Evolutionary conservation across 2,329 filamentous ascomycete genomes (phyloP).

Genomic region (Colletotrichum liaoningense): DNA sequence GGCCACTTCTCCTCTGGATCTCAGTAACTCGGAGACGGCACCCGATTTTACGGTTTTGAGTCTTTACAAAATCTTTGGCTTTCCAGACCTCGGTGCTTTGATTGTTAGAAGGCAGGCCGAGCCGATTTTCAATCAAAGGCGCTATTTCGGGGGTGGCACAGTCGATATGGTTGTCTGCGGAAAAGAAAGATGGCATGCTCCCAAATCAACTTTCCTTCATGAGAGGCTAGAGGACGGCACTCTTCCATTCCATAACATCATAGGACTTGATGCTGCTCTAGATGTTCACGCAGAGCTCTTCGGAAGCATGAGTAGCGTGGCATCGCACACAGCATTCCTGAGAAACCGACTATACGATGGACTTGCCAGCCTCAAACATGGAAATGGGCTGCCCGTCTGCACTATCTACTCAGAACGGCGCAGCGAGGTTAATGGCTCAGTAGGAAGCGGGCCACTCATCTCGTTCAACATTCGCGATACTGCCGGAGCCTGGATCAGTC

Average conservation of each 20-base stretch:
- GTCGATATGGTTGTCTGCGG: conserved; percentile 87
- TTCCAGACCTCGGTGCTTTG: conserved; percentile 88
- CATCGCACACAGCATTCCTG: conserved; percentile 77
- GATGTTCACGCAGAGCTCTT: conserved; percentile 76
- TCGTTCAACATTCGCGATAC: conserved; percentile 85
- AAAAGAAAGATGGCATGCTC: conserved; percentile 86
- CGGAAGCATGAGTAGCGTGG: conserved; percentile 75
- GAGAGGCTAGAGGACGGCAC: conserved; percentile 92
- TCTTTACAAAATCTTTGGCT: conserved; percentile 98
- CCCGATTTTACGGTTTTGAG: conserved; percentile 91
- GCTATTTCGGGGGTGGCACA: conserved; percentile 94
- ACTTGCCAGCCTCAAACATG: conserved; percentile 72
- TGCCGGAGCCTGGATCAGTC: conserved; percentile 79
- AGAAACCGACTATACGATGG: conserved; percentile 67
- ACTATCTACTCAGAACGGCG: conserved; percentile 66
- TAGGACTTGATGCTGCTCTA: conserved; percentile 83
- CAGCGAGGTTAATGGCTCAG: conserved; percentile 4
- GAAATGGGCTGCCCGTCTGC: conserved; percentile 75
- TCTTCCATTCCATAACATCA: conserved; percentile 88
- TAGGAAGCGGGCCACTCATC: conserved; percentile 76
- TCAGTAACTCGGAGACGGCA: conserved; percentile 68
- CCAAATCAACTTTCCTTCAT: conserved; percentile 79
- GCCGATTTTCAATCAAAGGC: conserved; percentile 71
- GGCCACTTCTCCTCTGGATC: conserved; percentile 80
- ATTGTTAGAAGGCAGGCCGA: conserved; percentile 81